A percentile compares a stretch with the other conserved stretches of the same genome.
Conservation (phyloP, 73 alveolate genomes). For the Paraurostyla sp. region DNA sequence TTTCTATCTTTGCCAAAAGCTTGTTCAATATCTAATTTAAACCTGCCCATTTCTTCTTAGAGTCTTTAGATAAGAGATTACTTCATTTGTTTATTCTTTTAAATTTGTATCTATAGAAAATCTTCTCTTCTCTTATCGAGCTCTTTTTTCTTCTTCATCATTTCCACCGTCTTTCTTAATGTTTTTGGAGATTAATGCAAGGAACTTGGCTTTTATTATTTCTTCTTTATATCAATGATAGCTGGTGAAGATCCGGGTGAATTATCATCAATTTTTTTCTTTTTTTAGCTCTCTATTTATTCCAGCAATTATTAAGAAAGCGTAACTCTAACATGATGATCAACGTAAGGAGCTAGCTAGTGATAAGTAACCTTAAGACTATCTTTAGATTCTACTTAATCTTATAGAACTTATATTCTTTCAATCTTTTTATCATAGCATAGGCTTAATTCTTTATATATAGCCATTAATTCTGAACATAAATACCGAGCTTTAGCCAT, state of each 20-base stretch:
- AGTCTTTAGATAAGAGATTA: background rate
- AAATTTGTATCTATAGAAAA: background rate
- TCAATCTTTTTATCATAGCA: constrained; percentile 54
- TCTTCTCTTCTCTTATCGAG: background rate
- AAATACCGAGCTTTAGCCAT: constrained; percentile 45
- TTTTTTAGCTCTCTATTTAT: background rate
- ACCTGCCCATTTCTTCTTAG: constrained; percentile 38
- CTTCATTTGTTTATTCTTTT: constrained; percentile 13
- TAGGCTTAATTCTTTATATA: constrained; percentile 2
- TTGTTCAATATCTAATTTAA: constrained; percentile 9
- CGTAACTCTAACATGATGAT: constrained; percentile 35
- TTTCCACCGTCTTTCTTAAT: constrained; percentile 22
- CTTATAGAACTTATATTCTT: background rate
- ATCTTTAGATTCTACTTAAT: constrained; percentile 17
- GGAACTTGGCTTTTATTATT: background rate
- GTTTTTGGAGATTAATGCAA: constrained; percentile 28
- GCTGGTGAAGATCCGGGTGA: background rate
- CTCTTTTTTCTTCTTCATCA: constrained; percentile 9
- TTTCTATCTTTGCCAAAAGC: constrained; percentile 57
- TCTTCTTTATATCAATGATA: background rate
- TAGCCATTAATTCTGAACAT: constrained; percentile 24
- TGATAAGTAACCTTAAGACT: constrained; percentile 1
- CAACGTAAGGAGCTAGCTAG: background rate
- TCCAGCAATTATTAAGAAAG: background rate
- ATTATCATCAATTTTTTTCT: no score